A percentile compares a stretch with the other conserved stretches of the same genome.
Evolutionary conservation across 2,329 filamentous ascomycete genomes (phyloP).

Genomic region (Allantophomopsis cytisporea): DNA sequence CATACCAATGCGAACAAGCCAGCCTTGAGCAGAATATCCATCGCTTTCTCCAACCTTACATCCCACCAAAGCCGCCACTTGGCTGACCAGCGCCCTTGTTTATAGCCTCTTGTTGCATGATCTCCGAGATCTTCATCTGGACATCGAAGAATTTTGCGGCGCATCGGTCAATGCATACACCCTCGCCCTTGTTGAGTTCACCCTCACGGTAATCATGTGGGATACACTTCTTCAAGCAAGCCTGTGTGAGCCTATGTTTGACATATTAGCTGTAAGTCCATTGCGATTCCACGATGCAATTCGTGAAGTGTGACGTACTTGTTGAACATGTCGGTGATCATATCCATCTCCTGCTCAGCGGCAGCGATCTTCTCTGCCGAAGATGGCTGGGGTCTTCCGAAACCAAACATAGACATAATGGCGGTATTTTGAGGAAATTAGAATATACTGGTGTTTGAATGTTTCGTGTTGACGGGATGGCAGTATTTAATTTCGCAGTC

Average conservation of each 20-base stretch:
- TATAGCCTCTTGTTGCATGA: slow-evolving; percentile 81
- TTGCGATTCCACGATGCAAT: no score
- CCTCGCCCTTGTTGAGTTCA: slow-evolving; percentile 98
- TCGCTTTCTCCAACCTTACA: slow-evolving; percentile 6
- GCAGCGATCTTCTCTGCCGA: slow-evolving; percentile 96
- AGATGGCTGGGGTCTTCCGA: slow-evolving; percentile 67
- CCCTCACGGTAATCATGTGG: slow-evolving; percentile 85
- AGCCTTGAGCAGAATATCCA: not conserved
- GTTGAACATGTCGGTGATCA: slow-evolving; percentile 96
- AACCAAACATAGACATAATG: slow-evolving; percentile 62
- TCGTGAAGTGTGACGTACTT: slow-evolving; percentile 42
- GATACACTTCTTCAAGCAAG: slow-evolving; percentile 89
- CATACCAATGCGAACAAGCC: not conserved
- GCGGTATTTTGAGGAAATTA: slow-evolving; percentile 2
- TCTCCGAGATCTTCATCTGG: slow-evolving; percentile 93
- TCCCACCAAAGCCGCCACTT: slow-evolving; percentile 24
- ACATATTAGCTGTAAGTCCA: slow-evolving; percentile 2
- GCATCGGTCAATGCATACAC: slow-evolving; percentile 94
- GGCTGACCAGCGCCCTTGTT: slow-evolving; percentile 41
- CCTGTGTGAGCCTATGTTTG: slow-evolving; percentile 59
- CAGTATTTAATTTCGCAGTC: slow-evolving; percentile 1
- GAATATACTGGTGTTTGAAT: not conserved
- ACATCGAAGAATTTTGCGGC: slow-evolving; percentile 98
- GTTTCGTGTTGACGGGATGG: not conserved
- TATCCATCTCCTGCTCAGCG: slow-evolving; percentile 94